phyloP scores from a whole-genome alignment of 345 rosid genomes.

The Bruguiera gymnorhiza region DNA sequence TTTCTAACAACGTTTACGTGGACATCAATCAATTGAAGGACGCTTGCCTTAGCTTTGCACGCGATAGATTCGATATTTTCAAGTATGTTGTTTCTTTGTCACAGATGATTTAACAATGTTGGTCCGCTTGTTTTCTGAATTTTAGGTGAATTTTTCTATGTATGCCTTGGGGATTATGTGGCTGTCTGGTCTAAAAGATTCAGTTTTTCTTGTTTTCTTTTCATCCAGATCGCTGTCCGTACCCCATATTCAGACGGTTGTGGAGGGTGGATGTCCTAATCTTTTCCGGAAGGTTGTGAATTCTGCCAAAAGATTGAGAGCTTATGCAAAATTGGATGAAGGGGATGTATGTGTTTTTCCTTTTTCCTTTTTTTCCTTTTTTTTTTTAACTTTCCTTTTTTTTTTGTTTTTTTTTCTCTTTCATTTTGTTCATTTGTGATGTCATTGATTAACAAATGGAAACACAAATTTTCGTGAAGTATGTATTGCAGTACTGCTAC shows the following conservation, averaged over 20 bases:
- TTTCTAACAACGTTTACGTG: conserved; percentile 29
- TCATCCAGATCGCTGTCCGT: conserved; percentile 58
- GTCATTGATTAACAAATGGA: background rate
- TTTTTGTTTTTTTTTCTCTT: background rate
- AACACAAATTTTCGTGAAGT: background rate
- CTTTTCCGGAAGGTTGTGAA: conserved; percentile 70
- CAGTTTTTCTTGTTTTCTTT: conserved; percentile 4
- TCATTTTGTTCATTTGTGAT: background rate
- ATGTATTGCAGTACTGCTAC: background rate
- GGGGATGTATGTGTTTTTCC: conserved; percentile 58
- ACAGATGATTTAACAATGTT: background rate
- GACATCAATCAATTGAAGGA: conserved; percentile 61
- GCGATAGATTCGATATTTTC: conserved; percentile 77
- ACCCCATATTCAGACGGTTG: conserved; percentile 55
- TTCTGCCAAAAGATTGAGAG: conserved; percentile 87
- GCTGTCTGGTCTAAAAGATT: background rate
- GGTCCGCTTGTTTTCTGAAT: background rate
- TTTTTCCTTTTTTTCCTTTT: background rate
- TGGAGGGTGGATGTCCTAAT: conserved; percentile 82
- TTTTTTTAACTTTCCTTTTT: background rate
- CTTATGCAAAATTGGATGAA: conserved; percentile 57
- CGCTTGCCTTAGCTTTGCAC: conserved; percentile 84
- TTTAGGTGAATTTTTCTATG: background rate
- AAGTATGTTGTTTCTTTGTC: conserved; percentile 32
- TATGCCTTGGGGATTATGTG: background rate